Conservation (phyloP, 2,329 filamentous ascomycete genomes). For the Myriosclerotinia scirpicola region DNA sequence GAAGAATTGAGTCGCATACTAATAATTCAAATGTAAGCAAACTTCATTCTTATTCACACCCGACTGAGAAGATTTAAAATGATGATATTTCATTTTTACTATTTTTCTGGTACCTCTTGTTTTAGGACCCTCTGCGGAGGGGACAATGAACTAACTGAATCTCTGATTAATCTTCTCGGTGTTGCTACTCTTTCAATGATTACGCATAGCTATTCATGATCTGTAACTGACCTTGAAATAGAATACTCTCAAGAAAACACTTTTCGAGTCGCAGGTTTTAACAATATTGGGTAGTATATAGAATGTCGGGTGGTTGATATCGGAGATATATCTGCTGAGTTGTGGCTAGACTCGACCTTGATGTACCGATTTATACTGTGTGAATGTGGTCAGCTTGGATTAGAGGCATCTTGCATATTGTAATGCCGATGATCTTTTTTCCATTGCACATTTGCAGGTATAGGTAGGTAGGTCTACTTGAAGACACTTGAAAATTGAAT, state of each 20-base stretch:
- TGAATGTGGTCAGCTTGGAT: background rate
- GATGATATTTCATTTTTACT: constrained; percentile 70
- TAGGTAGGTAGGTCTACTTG: constrained; percentile 11
- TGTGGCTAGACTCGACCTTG: background rate
- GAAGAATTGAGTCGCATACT: background rate
- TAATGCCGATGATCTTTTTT: too few species aligned
- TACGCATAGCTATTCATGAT: background rate
- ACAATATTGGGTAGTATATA: background rate
- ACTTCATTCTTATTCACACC: background rate
- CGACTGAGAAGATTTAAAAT: constrained; percentile 43
- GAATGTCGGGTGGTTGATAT: background rate
- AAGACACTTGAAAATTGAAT: background rate
- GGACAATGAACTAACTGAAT: constrained; percentile 79
- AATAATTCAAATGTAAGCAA: constrained; percentile 18
- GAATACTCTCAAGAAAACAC: background rate
- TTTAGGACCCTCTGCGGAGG: constrained; percentile 63
- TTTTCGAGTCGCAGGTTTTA: background rate
- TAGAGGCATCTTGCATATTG: background rate
- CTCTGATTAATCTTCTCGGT: constrained; percentile 59
- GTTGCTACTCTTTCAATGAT: background rate
- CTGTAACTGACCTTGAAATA: constrained; percentile 6
- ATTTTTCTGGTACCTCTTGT: constrained; percentile 98
- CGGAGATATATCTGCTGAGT: background rate
- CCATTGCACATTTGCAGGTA: background rate
- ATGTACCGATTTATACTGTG: too few species aligned